A percentile compares a stretch with the other conserved stretches of the same genome.
phyloP scores from a whole-genome alignment of 2,329 filamentous ascomycete genomes.

The Coniochaeta hoffmannii region DNA sequence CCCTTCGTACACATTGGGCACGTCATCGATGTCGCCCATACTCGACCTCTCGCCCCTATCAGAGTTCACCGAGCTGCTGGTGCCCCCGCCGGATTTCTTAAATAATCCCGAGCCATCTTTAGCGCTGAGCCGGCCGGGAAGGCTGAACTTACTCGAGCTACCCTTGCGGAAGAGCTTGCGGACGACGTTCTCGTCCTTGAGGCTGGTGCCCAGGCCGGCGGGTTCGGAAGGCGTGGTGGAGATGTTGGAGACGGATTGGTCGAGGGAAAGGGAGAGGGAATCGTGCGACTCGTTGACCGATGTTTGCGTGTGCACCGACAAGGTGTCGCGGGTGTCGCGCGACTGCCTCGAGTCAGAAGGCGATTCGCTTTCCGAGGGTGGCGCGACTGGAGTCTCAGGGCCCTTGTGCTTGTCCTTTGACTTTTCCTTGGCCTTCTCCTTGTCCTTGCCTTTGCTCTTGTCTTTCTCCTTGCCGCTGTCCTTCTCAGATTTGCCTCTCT shows the following conservation, averaged over 20 bases:
- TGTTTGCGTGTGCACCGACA: constrained; percentile 49
- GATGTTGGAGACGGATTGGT: constrained; percentile 46
- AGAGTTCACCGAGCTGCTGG: constrained; percentile 48
- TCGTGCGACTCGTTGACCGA: constrained; percentile 55
- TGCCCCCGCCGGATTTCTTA: constrained; percentile 42
- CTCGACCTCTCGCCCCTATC: constrained; percentile 52
- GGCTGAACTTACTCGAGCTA: constrained; percentile 58
- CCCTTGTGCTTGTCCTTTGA: neutral
- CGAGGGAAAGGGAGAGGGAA: constrained; percentile 40
- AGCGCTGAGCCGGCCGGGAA: constrained; percentile 45
- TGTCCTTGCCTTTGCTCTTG: constrained; percentile 30
- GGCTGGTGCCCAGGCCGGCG: constrained; percentile 32
- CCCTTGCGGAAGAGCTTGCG: constrained; percentile 58
- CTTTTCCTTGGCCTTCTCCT: constrained; percentile 27
- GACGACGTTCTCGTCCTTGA: constrained; percentile 45
- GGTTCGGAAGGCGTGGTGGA: constrained; percentile 53
- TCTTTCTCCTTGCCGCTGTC: constrained; percentile 27
- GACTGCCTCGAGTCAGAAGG: constrained; percentile 47
- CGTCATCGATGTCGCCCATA: constrained; percentile 48
- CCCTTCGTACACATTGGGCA: constrained; percentile 30
- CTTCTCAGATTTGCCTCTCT: constrained; percentile 25
- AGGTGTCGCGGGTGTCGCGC: constrained; percentile 36
- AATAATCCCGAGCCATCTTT: constrained; percentile 45
- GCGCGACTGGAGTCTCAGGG: constrained; percentile 26
- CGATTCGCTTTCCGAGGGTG: constrained; percentile 38